These are phyloP conservation scores for Nicotiana noctiflora DNA, from an alignment of 257 asterid species.

Conservation along the genomic window DNA sequence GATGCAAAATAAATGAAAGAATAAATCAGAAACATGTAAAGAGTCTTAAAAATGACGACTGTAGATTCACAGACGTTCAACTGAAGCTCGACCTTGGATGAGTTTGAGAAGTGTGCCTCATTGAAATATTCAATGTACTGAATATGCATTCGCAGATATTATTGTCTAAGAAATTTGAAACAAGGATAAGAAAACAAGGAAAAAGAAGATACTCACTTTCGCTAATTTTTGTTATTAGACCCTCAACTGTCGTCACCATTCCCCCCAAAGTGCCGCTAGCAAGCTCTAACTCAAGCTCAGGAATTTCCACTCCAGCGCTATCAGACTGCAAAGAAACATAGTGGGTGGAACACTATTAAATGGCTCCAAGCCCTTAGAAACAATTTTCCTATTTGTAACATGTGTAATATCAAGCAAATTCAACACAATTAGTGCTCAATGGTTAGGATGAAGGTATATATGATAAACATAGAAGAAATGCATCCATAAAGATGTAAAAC, in stretches of 20 bases:
- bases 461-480: neutral
- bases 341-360: neutral
- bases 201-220: constrained; percentile 51
- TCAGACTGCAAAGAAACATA: constrained; percentile 50
- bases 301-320: constrained; percentile 70
- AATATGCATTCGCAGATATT: neutral
- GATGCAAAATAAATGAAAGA: neutral
- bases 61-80: neutral
- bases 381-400: neutral
- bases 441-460: neutral
- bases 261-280: constrained; percentile 91
- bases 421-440: neutral
- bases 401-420: neutral
- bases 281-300: constrained; percentile 87
- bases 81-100: neutral
- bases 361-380: neutral
- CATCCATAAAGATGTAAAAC: neutral
- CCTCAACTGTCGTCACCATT: constrained; percentile 88
- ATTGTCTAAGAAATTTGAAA: neutral
- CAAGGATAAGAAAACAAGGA: neutral
- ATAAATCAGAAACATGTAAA: neutral
- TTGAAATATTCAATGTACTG: neutral
- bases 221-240: constrained; percentile 72
- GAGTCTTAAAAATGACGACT: neutral
- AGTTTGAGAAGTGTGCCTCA: neutral